Evolutionary conservation across 2,329 filamentous ascomycete species (phyloP).

Genomic region (Penicillium sumatraense): DNA sequence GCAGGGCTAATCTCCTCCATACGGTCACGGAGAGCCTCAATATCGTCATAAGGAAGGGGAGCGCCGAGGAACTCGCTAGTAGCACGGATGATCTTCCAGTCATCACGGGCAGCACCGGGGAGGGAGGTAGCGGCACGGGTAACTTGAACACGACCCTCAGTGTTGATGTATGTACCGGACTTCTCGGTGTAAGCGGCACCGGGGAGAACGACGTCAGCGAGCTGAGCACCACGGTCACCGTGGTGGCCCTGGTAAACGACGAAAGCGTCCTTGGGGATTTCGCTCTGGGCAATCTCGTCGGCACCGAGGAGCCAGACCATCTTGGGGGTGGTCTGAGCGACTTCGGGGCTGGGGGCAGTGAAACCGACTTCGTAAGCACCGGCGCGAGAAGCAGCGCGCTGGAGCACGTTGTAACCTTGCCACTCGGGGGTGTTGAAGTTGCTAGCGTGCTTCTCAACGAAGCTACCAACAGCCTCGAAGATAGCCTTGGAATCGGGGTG

Average conservation of each 20-base stretch:
- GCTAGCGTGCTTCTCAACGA: conserved; percentile 89
- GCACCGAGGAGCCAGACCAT: conserved; percentile 96
- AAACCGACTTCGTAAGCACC: conserved; percentile 97
- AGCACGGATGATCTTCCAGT: conserved; percentile 99
- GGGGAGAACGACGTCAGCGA: conserved; percentile 91
- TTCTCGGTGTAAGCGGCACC: conserved; percentile 98
- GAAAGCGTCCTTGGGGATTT: conserved; percentile 95
- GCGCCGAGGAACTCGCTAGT: conserved; percentile 86
- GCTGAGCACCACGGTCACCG: conserved; percentile 88
- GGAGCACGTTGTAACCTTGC: conserved; percentile 97
- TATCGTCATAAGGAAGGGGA: conserved; percentile 89
- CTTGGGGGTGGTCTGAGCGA: conserved; percentile 86
- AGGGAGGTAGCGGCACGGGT: conserved; percentile 86
- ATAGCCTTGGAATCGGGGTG: conserved; percentile 89
- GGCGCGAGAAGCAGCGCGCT: conserved; percentile 87
- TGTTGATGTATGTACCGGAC: conserved; percentile 94
- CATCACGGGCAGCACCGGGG: conserved; percentile 86
- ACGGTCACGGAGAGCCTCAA: conserved; percentile 84
- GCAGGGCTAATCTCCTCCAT: conserved; percentile 95
- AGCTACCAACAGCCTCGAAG: conserved; percentile 86
- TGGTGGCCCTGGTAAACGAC: conserved; percentile 98
- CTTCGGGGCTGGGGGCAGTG: conserved; percentile 78
- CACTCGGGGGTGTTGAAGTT: conserved; percentile 90
- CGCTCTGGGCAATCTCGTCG: conserved; percentile 81
- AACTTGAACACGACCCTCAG: conserved; percentile 93